phyloP scores from a whole-genome alignment of 2,329 filamentous ascomycete species.

The Xylaria sp. region DNA sequence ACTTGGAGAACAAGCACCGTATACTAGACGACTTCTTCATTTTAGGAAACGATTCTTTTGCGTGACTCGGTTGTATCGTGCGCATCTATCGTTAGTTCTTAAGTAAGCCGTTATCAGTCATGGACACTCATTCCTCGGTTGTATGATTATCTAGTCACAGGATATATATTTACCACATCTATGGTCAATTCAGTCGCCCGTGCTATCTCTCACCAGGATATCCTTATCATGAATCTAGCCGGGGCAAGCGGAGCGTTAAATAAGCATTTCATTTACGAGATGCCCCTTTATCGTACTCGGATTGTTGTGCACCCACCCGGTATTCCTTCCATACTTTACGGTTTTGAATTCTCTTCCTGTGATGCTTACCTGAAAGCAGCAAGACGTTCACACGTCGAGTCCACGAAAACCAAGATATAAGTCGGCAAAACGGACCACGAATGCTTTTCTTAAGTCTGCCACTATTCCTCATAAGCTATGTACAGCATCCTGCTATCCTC shows the following conservation, averaged over 20 bases:
- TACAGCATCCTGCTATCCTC: constrained; percentile 10
- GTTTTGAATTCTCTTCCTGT: neutral
- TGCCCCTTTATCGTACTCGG: neutral
- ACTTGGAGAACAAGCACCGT: no score
- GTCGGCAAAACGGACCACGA: neutral
- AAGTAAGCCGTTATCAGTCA: neutral
- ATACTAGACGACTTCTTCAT: neutral
- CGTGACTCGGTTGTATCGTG: neutral
- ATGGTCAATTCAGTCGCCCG: no score
- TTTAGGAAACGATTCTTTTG: neutral
- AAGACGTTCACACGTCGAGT: neutral
- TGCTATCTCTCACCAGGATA: neutral
- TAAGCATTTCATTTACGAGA: neutral
- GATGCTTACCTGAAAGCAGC: neutral
- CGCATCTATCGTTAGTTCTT: neutral
- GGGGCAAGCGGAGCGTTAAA: neutral
- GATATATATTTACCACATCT: neutral
- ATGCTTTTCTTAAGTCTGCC: neutral
- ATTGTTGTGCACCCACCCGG: neutral
- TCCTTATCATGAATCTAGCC: neutral
- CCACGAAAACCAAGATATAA: neutral
- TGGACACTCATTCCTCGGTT: neutral
- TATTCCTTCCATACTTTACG: neutral
- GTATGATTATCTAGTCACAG: neutral
- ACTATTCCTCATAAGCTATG: constrained; percentile 22